Evolutionary conservation across 352 stramenopile species (phyloP), one percentile per base, ranked within the genome.

Genomic region (Phytophthora nicotianae): DNA sequence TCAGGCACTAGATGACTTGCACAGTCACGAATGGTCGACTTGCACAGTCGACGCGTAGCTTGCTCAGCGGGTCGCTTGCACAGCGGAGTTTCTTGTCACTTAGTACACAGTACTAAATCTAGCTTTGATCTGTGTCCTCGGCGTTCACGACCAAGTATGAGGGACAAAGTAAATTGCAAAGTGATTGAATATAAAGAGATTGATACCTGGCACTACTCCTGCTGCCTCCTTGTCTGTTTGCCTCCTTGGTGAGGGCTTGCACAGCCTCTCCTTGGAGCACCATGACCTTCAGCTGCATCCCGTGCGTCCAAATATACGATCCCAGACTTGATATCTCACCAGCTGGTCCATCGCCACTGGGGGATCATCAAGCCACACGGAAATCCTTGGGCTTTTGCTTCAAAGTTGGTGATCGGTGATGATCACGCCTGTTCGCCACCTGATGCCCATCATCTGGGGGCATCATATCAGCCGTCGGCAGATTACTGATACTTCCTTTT

Each of bases 91-190:
- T 35, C 29, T 9, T 35, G 29, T 9, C 2, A 35, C 29, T 52
- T 52, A 40, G 24, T 52, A 52, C 46, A 52, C 26, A 41, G 46
- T 41, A 52, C 46, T 41, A 52, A 52, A 52, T 13, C 24, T 52
- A 52, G 46, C 46, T 52, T 51, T 45, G 38, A 45, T 45, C 38
- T 45, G 38, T 9, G 17, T 35, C 38, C 38, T 17, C 38, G 38
- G 38, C 38, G n/a, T 45, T 45, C n/a, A 8, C 38, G 38, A 13
- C n/a, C 38, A 29, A 29, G 26, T 29, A 35, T 35, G 29, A 6
- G 29, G 8, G 29, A 35, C 29, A 35, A 35, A 35, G 29, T 35
- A 35, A 35, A 35, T 35, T 35, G 29, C 29, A 35, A 6, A 35
- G 29, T 13, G 29, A 35, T 35, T 35, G 9, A 14, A 13, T 35